These are phyloP conservation scores for Teratosphaeriaceae sp. DNA, from an alignment of 2,329 filamentous ascomycete species.

Conservation along the genomic window DNA sequence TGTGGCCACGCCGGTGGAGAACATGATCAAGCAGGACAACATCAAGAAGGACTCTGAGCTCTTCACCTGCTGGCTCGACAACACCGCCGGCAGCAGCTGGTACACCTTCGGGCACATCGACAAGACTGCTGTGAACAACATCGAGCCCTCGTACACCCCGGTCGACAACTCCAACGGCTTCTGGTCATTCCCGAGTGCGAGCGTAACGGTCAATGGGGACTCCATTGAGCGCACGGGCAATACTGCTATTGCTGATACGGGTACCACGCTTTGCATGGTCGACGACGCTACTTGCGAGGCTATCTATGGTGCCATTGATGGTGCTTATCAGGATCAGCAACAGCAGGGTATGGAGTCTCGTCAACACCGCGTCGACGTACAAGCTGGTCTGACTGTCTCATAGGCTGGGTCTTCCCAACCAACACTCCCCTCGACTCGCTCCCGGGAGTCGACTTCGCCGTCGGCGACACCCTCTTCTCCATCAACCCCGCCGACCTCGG, in stretches of 20 bases:
- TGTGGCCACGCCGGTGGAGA: slow-evolving; percentile 59
- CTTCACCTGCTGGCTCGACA: slow-evolving; percentile 60
- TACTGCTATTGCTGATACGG: slow-evolving; percentile 64
- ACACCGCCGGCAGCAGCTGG: slow-evolving; percentile 42
- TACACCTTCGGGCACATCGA: slow-evolving; percentile 72
- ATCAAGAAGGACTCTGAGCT: slow-evolving; percentile 49
- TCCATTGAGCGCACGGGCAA: slow-evolving; percentile 48
- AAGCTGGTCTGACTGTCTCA: too few relatives aligned
- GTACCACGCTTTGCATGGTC: slow-evolving; percentile 61
- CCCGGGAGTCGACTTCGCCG: slow-evolving; percentile 55
- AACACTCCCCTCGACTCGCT: slow-evolving; percentile 48
- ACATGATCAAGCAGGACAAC: slow-evolving; percentile 56
- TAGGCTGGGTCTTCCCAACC: slow-evolving; percentile 59
- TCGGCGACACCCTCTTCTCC: slow-evolving; percentile 54
- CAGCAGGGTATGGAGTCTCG: too few relatives aligned
- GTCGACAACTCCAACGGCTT: slow-evolving; percentile 61
- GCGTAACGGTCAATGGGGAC: slow-evolving; percentile 52
- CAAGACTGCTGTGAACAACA: slow-evolving; percentile 46
- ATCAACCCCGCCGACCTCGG: slow-evolving; percentile 58
- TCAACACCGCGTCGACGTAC: too few relatives aligned
- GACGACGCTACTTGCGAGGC: slow-evolving; percentile 54
- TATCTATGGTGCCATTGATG: slow-evolving; percentile 59
- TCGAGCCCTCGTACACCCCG: slow-evolving; percentile 45
- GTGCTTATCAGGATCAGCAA: slow-evolving; percentile 40
- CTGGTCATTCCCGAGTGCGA: slow-evolving; percentile 58